Conservation (phyloP, 352 stramenopile genomes). For the Globisporangium abappressorium region DNA sequence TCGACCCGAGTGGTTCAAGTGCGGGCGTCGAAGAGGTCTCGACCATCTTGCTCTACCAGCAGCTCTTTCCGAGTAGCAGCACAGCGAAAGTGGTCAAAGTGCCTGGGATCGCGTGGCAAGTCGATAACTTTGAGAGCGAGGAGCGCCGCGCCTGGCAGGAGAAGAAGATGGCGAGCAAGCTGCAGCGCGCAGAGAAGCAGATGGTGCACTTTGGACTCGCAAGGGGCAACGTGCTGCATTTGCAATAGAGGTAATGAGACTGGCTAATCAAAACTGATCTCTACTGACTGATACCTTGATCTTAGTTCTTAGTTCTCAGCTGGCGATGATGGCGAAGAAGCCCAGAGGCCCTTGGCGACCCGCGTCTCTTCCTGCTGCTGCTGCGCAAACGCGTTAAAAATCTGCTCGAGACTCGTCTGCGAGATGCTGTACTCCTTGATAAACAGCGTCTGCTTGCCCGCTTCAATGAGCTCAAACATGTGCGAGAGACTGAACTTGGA, state of each 20-base stretch:
- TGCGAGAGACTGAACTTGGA: slow-evolving; percentile 4
- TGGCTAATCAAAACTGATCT: not conserved
- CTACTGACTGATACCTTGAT: not conserved
- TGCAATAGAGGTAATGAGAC: not conserved
- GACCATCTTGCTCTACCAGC: slow-evolving; percentile 91
- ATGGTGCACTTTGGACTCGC: slow-evolving; percentile 50
- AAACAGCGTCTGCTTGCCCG: slow-evolving; percentile 14
- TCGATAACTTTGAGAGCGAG: slow-evolving; percentile 55
- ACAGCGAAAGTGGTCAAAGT: slow-evolving; percentile 86
- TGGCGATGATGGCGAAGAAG: not conserved
- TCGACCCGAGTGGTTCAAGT: slow-evolving; percentile 26
- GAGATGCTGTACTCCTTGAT: slow-evolving; percentile 80
- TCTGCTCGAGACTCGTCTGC: slow-evolving; percentile 84
- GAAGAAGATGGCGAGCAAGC: slow-evolving; percentile 95
- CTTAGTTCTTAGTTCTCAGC: not conserved
- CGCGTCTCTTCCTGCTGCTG: slow-evolving; percentile 29
- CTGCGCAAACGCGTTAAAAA: slow-evolving; percentile 84
- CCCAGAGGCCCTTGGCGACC: not conserved
- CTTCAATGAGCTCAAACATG: slow-evolving; percentile 16
- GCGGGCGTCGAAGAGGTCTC: slow-evolving; percentile 93
- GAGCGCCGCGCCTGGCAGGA: slow-evolving; percentile 90
- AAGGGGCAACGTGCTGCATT: slow-evolving; percentile 1
- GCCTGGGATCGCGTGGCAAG: slow-evolving; percentile 77
- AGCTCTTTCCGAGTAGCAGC: slow-evolving; percentile 57
- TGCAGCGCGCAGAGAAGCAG: slow-evolving; percentile 77